A percentile compares a stretch with the other conserved stretches of the same genome.
These are phyloP conservation scores for Incumbomyces delicatus DNA, from an alignment of 2,329 filamentous ascomycete genomes.

Conservation along the genomic window DNA sequence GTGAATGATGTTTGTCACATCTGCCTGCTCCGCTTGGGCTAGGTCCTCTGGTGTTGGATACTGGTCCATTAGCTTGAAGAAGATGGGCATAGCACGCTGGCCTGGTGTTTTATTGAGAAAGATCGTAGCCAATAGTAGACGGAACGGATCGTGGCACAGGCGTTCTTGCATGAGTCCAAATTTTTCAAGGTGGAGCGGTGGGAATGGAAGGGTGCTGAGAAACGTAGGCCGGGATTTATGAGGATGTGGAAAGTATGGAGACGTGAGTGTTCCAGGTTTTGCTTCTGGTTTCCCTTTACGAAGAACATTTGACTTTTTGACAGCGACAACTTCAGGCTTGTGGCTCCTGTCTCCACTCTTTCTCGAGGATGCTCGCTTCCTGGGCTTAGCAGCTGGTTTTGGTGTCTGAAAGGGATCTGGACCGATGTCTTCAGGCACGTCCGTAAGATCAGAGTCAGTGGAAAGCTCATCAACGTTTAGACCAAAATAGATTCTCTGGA, in stretches of 20 bases:
- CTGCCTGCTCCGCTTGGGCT: slow-evolving; percentile 44
- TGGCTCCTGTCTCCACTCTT: neutral
- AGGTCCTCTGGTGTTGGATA: slow-evolving; percentile 61
- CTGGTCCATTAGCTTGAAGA: slow-evolving; percentile 55
- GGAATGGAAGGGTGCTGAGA: slow-evolving; percentile 49
- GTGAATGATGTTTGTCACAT: slow-evolving; percentile 54
- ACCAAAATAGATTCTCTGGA: slow-evolving; percentile 14
- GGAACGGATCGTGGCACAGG: slow-evolving; percentile 64
- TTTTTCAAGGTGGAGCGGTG: slow-evolving; percentile 48
- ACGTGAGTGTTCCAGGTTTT: slow-evolving; percentile 19
- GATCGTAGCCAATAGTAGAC: slow-evolving; percentile 69
- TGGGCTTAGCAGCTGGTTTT: slow-evolving; percentile 1
- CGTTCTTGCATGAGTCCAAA: slow-evolving; percentile 83
- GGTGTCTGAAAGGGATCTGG: slow-evolving; percentile 11
- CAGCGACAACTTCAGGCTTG: slow-evolving; percentile 7
- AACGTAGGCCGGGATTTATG: slow-evolving; percentile 21
- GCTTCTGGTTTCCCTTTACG: slow-evolving; percentile 7
- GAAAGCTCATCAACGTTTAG: slow-evolving; percentile 21
- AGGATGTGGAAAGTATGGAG: slow-evolving; percentile 34
- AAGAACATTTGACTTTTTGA: slow-evolving; percentile 8
- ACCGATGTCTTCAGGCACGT: slow-evolving; percentile 27
- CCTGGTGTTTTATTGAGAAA: slow-evolving; percentile 78
- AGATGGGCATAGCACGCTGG: slow-evolving; percentile 62
- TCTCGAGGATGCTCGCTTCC: neutral
- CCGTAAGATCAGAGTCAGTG: slow-evolving; percentile 28